Conservation (phyloP, 352 stramenopile genomes). For the Phytopythium cucurbitacearum region DNA sequence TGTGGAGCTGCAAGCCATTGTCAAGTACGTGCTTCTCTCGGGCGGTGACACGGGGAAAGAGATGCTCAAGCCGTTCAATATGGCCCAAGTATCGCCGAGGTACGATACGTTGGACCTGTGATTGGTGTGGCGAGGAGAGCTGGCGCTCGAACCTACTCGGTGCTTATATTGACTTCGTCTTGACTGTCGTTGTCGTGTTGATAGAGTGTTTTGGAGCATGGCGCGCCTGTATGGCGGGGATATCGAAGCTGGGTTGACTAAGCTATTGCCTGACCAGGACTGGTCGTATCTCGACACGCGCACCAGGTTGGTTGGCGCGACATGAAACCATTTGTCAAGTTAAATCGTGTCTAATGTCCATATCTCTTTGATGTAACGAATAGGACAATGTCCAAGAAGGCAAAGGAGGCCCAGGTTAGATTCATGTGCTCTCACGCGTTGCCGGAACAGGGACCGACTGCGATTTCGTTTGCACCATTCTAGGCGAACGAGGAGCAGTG, state of each 20-base stretch:
- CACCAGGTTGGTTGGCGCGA: conserved; percentile 29
- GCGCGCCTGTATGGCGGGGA: conserved; percentile 74
- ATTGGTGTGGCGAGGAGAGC: neutral
- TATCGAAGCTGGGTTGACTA: conserved; percentile 53
- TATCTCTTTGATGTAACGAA: no score
- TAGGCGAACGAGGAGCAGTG: conserved; percentile 73
- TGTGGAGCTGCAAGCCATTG: conserved; percentile 56
- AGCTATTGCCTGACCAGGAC: conserved; percentile 73
- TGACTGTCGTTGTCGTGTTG: neutral
- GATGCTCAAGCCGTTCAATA: conserved; percentile 91
- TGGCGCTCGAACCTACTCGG: neutral
- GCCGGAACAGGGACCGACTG: no score
- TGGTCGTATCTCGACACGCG: conserved; percentile 82
- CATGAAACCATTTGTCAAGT: neutral
- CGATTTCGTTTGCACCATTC: neutral
- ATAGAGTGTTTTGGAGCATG: conserved; percentile 84
- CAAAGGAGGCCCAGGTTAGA: conserved; percentile 65
- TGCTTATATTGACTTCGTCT: neutral
- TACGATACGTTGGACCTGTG: conserved; percentile 4
- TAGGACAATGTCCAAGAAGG: conserved; percentile 71
- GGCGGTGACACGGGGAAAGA: conserved; percentile 73
- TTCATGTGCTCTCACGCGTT: neutral
- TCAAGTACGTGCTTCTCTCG: conserved; percentile 84
- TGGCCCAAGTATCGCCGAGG: conserved; percentile 79
- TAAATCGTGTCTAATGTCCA: neutral